Percentiles rank a stretch among this genome's conserved stretches.
Evolutionary conservation across 352 stramenopile species (phyloP).

Genomic region (Pythium brachiatum): DNA sequence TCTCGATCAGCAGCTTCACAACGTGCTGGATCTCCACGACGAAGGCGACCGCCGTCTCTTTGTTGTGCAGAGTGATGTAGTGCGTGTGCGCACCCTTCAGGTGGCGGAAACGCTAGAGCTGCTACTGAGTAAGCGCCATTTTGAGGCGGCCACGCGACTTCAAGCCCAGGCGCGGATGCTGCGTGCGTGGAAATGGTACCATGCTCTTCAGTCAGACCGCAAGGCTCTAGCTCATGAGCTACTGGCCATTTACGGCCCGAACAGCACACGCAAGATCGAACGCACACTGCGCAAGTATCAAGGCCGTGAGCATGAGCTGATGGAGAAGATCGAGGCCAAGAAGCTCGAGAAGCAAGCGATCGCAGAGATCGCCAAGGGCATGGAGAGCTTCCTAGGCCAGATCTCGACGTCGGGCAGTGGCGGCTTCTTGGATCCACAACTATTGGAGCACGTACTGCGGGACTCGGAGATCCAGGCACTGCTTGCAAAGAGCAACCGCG

Average conservation of each 20-base stretch:
- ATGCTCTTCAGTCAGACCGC: conserved; percentile 14
- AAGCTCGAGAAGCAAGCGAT: conserved; percentile 16
- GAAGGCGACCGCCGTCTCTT: not conserved
- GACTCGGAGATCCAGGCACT: conserved; percentile 40
- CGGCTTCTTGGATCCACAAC: conserved; percentile 24
- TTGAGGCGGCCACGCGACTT: conserved; percentile 18
- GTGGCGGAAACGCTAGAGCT: conserved; percentile 23
- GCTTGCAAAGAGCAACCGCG: conserved; percentile 34
- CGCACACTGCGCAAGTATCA: conserved; percentile 27
- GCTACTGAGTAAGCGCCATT: conserved; percentile 12
- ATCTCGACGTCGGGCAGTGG: not conserved
- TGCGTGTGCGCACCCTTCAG: conserved; percentile 14
- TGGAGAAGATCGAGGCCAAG: conserved; percentile 20
- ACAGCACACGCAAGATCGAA: conserved; percentile 22
- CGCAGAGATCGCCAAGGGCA: conserved; percentile 12
- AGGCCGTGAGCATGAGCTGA: conserved; percentile 17
- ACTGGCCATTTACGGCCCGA: conserved; percentile 23
- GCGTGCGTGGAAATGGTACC: conserved; percentile 17
- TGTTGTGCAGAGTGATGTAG: not conserved
- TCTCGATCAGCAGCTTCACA: not conserved
- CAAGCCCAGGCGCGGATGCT: conserved; percentile 20
- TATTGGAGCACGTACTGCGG: conserved; percentile 50
- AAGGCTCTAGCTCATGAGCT: conserved; percentile 15
- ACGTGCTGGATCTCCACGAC: conserved; percentile 1
- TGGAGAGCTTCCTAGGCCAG: conserved; percentile 14